Percentiles rank a stretch among this genome's conserved stretches.
These are phyloP conservation scores for Saccharomyces hybrid DNA, from an alignment of 1,139 yeast genomes.

Conservation along the genomic window DNA sequence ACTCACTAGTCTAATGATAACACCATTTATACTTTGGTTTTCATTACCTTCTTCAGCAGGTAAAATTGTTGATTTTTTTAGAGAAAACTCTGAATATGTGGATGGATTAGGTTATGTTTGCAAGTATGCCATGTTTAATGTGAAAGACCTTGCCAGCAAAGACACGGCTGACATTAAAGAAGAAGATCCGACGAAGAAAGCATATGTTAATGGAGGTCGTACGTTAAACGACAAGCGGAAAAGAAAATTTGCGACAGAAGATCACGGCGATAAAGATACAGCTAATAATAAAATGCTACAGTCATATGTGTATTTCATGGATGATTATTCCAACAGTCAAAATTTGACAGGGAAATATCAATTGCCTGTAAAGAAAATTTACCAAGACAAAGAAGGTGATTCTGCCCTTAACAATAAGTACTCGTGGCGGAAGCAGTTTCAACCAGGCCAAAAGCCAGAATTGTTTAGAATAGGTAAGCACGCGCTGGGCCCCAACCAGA, in stretches of 20 bases:
- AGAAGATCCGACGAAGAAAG: slow-evolving; percentile 38
- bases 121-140: slow-evolving; percentile 85
- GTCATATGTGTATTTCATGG: slow-evolving; percentile 79
- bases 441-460: slow-evolving; percentile 28
- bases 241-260: slow-evolving; percentile 8
- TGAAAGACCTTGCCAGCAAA: background rate
- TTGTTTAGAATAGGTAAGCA: slow-evolving; percentile 17
- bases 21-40: slow-evolving; percentile 85
- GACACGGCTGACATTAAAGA: slow-evolving; percentile 36
- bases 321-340: slow-evolving; percentile 56
- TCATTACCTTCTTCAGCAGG: slow-evolving; percentile 68
- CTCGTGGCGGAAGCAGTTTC: slow-evolving; percentile 32
- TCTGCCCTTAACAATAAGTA: slow-evolving; percentile 17
- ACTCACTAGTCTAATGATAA: slow-evolving; percentile 66
- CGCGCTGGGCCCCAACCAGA: slow-evolving; percentile 6
- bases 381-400: slow-evolving; percentile 2
- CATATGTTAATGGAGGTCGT: background rate
- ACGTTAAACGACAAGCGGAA: slow-evolving; percentile 6
- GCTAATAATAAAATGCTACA: slow-evolving; percentile 88
- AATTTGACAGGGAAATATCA: slow-evolving; percentile 33
- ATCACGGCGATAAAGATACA: slow-evolving; percentile 38
- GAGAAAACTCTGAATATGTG: slow-evolving; percentile 82
- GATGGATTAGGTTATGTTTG: slow-evolving; percentile 96
- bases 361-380: slow-evolving; percentile 15
- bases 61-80: slow-evolving; percentile 75